phyloP scores from a whole-genome alignment of 2,329 filamentous ascomycete genomes.

The Fusarium sp. region DNA sequence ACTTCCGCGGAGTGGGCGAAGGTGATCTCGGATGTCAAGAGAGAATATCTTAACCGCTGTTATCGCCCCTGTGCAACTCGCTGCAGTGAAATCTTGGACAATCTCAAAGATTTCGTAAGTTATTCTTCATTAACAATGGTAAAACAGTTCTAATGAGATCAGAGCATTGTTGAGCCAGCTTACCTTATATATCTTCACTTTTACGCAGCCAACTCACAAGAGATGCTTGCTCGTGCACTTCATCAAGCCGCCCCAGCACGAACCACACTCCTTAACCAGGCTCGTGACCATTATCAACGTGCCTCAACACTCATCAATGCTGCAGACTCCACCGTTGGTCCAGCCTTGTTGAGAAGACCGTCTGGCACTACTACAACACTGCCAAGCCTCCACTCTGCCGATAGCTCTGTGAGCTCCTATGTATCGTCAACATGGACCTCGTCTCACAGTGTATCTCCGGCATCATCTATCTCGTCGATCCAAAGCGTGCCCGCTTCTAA shows the following conservation, averaged over 20 bases:
- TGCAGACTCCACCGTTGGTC: constrained; percentile 56
- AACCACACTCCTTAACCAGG: constrained; percentile 60
- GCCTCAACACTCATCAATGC: constrained; percentile 60
- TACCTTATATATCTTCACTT: constrained; percentile 70
- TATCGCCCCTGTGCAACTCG: constrained; percentile 64
- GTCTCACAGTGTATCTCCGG: constrained; percentile 33
- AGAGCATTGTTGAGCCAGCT: constrained; percentile 59
- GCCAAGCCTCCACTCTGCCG: constrained; percentile 53
- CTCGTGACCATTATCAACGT: constrained; percentile 61
- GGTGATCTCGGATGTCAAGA: constrained; percentile 64
- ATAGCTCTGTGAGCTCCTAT: constrained; percentile 58
- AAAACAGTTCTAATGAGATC: constrained; percentile 23
- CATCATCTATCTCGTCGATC: constrained; percentile 57
- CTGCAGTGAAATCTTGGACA: constrained; percentile 64
- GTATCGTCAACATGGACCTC: constrained; percentile 38
- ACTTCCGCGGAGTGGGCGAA: constrained; percentile 62
- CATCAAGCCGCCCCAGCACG: constrained; percentile 59
- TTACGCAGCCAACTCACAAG: constrained; percentile 69
- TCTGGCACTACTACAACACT: constrained; percentile 48
- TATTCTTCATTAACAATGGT: neutral
- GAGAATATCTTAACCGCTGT: constrained; percentile 60
- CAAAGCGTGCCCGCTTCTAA: constrained; percentile 35
- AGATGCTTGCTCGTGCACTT: constrained; percentile 64
- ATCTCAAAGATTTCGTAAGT: constrained; percentile 58
- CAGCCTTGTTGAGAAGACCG: constrained; percentile 55